These are phyloP conservation scores for Coccomyxa sp. DNA, from an alignment of 139 green algal genomes.

Conservation along the genomic window DNA sequence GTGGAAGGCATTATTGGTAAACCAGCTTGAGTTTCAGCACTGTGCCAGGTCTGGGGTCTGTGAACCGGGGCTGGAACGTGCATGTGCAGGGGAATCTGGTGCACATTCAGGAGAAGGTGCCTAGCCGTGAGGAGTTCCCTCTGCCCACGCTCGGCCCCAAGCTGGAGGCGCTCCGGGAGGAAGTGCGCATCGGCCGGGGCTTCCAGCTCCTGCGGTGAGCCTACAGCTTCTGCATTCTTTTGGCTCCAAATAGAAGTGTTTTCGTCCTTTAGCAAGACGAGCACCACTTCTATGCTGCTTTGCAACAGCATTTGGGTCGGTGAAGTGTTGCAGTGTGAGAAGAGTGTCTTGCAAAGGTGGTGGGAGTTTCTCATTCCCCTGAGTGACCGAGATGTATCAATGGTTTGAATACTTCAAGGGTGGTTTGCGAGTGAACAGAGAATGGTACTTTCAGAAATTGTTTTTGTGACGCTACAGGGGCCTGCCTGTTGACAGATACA, in stretches of 20 bases:
- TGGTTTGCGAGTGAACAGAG: not conserved
- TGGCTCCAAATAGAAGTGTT: too few relatives aligned
- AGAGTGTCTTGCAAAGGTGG: too few relatives aligned
- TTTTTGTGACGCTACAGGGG: not conserved
- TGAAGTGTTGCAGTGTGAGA: too few relatives aligned
- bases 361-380: too few relatives aligned
- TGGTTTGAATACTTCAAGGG: not conserved
- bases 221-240: too few relatives aligned
- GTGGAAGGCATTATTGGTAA: not conserved
- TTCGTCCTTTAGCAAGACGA: too few relatives aligned
- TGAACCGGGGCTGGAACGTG: not conserved
- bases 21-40: not conserved
- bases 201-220: conserved; percentile 14
- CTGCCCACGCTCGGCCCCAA: conserved; percentile 9
- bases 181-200: conserved; percentile 11
- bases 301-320: too few relatives aligned
- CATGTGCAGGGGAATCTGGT: not conserved
- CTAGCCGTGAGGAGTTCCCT: conserved; percentile 6
- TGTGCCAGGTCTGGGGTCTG: not conserved
- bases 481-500: conserved; percentile 22
- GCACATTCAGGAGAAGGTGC: conserved; percentile 1
- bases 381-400: too few relatives aligned
- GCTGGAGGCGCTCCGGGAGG: conserved; percentile 3
- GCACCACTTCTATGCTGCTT: too few relatives aligned
- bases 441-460: not conserved